Base-by-base conservation (phyloP, 805 yeast genomes). In the Pichia manshurica region DNA sequence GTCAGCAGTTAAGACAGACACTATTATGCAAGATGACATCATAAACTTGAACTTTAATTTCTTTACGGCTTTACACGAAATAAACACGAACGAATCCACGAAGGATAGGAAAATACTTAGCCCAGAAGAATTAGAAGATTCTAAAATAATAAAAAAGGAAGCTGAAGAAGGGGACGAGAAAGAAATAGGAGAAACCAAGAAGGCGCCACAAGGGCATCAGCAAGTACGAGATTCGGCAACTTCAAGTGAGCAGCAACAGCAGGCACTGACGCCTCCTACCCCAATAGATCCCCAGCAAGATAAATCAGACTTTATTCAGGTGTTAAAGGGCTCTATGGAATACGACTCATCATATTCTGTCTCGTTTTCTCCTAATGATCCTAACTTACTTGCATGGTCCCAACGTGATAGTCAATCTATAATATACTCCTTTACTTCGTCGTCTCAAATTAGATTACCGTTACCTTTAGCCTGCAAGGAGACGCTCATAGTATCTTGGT, bases 341-440 rank as follows among this genome's bases (percentile, higher is more conserved):
- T 72, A 74, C 43, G 71, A 73, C 5, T 63, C 77, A 39, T 69
- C 80, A 47, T 61, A 77, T 23, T 60, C 72, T 2, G 66, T 75
- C 12, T 69, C 68, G 35, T 84, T 87, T 85, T 79, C 77, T 53
- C 87, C 88, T 1, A 49, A 54, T 1, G 55, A 71, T 4, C 57
- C 70, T 2, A 49, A 57, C 6, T 70, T 75, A 0, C 59, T 82
- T 29, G 82, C 87, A 0, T 73, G 75, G 65, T 86, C 88, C 0
- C 71, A 70, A 44, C 67, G 54, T 29, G 60, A 61, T 42, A 48
- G 52, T 16, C 47, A 53, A 22, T 53, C 65, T 4, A 54, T 51
- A 7, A 63, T 66, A 22, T 57, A 62, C 44, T 58, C 58, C 12
- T 45, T 65, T 17, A 51, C 39, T 5, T 46, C 60, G 7, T 53